phyloP scores from a whole-genome alignment of 495 filamentous ascomycete species.

The Xanthoparmelia taractica region DNA sequence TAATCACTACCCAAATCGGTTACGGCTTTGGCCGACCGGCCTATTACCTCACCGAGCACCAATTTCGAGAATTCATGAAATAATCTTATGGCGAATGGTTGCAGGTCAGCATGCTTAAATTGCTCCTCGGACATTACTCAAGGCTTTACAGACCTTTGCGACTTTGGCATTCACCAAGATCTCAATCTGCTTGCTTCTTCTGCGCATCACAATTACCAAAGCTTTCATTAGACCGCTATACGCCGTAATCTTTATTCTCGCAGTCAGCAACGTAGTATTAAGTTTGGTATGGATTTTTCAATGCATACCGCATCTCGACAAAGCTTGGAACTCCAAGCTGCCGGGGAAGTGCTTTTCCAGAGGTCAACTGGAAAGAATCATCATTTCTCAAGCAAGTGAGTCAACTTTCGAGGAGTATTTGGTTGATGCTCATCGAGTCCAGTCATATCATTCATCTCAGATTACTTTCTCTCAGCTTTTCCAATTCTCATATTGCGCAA shows the following conservation, averaged over 20 bases:
- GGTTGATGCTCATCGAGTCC: neutral
- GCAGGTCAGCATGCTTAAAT: too few relatives aligned
- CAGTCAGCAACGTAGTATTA: slow-evolving; percentile 11
- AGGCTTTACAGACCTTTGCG: too few relatives aligned
- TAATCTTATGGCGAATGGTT: slow-evolving; percentile 3
- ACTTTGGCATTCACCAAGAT: slow-evolving; percentile 16
- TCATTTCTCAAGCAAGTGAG: slow-evolving; percentile 19
- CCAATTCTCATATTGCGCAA: slow-evolving; percentile 32
- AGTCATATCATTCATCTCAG: slow-evolving; percentile 20
- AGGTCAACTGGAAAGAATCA: slow-evolving; percentile 14
- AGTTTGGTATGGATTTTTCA: slow-evolving; percentile 8
- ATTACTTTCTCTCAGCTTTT: slow-evolving; percentile 31
- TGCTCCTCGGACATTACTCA: too few relatives aligned
- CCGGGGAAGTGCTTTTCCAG: too few relatives aligned
- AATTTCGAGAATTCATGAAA: slow-evolving; percentile 2
- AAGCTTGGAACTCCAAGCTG: slow-evolving; percentile 6
- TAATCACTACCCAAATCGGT: too few relatives aligned
- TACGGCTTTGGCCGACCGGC: too few relatives aligned
- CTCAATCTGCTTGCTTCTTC: slow-evolving; percentile 17
- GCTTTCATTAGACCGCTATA: slow-evolving; percentile 10
- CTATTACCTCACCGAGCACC: slow-evolving; percentile 5
- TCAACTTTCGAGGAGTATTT: neutral
- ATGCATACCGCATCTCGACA: slow-evolving; percentile 13
- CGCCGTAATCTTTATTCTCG: slow-evolving; percentile 2
- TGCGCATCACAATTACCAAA: slow-evolving; percentile 12